Evolutionary conservation across 2,329 filamentous ascomycete genomes (phyloP).

Genomic region (Emmonsiellopsis sp.): DNA sequence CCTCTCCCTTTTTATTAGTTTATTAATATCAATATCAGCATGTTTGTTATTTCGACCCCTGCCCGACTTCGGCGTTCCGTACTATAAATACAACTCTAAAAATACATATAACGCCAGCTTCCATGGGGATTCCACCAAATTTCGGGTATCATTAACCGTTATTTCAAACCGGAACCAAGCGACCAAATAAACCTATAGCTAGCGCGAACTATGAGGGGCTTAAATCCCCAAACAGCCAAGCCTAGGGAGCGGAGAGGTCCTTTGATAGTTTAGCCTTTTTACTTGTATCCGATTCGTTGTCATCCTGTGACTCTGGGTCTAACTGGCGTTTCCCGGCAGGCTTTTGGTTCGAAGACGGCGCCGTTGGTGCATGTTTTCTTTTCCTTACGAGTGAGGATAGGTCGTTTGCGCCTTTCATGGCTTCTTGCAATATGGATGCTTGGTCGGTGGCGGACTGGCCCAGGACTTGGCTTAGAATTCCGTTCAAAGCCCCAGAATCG

Average conservation of each 20-base stretch:
- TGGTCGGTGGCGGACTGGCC: conserved; percentile 46
- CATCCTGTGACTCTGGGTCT: conserved; percentile 6
- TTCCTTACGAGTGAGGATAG: conserved; percentile 50
- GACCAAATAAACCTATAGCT: too few species aligned
- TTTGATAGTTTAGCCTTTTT: conserved; percentile 1
- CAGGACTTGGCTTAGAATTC: conserved; percentile 50
- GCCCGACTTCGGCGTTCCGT: too few species aligned
- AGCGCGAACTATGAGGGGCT: too few species aligned
- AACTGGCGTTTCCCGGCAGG: conserved; percentile 20
- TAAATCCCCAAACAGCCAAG: background rate
- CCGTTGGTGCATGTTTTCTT: conserved; percentile 31
- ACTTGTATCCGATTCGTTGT: conserved; percentile 10
- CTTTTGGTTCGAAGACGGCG: conserved; percentile 5
- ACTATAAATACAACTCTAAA: too few species aligned
- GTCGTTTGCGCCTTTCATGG: conserved; percentile 49
- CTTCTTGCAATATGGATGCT: conserved; percentile 44
- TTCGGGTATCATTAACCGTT: too few species aligned
- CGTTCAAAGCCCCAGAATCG: conserved; percentile 38
- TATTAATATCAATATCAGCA: too few species aligned
- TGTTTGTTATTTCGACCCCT: too few species aligned
- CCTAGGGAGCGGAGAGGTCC: background rate
- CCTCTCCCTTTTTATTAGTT: too few species aligned
- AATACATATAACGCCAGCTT: too few species aligned
- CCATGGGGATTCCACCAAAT: too few species aligned
- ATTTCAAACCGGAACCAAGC: too few species aligned